Conservation (phyloP, 208 protist species). For the Spongospora subterranea region DNA sequence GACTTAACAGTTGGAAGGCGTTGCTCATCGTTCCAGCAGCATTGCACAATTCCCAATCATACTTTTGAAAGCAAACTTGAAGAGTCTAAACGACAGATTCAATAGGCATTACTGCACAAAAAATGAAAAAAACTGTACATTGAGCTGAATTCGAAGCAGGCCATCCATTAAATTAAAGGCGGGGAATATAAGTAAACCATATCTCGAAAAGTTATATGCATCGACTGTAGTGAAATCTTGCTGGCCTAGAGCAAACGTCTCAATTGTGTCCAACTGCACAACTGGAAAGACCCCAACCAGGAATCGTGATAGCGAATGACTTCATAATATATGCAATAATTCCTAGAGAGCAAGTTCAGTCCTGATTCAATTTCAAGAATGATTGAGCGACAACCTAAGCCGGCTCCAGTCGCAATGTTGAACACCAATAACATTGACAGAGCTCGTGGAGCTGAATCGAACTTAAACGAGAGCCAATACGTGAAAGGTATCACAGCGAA, state of each 20-base stretch:
- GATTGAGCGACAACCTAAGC: background rate
- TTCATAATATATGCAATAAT: conserved; percentile 27
- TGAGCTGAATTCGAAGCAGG: background rate
- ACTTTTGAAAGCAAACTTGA: background rate
- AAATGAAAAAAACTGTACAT: background rate
- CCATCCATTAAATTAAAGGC: conserved; percentile 22
- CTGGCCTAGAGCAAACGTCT: background rate
- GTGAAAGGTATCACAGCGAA: background rate
- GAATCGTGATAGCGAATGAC: background rate
- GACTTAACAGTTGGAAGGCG: background rate
- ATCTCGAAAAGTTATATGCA: background rate
- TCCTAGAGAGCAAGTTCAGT: background rate
- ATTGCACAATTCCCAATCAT: background rate
- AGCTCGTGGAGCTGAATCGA: background rate
- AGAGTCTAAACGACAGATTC: background rate
- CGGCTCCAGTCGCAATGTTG: conserved; percentile 36
- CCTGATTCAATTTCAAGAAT: background rate
- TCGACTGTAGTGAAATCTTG: background rate
- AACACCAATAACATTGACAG: conserved; percentile 3
- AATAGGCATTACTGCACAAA: background rate
- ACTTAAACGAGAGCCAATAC: conserved; percentile 31
- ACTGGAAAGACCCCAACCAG: background rate
- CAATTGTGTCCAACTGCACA: too few species aligned
- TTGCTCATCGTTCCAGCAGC: background rate
- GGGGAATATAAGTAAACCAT: background rate